A percentile compares a stretch with the other conserved stretches of the same genome.
phyloP scores from a whole-genome alignment of 345 rosid genomes.

The Eucalyptus cloeziana region DNA sequence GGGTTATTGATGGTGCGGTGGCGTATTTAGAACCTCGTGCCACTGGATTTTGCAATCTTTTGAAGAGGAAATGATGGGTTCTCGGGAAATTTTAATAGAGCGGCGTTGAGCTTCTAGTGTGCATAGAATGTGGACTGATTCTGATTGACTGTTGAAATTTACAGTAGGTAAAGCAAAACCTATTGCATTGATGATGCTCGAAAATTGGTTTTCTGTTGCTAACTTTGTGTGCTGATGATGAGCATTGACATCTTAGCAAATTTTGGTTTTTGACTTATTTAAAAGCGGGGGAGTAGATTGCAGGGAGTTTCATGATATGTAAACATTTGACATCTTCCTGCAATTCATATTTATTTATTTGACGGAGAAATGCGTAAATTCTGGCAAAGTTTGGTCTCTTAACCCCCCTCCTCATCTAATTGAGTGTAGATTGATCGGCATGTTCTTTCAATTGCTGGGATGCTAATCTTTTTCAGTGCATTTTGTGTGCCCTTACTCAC shows the following conservation, averaged over 20 bases:
- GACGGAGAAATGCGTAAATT: not conserved
- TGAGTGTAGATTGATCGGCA: not conserved
- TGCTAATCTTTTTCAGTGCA: not conserved
- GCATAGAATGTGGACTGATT: not conserved
- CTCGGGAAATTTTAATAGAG: not conserved
- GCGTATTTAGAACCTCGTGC: not conserved
- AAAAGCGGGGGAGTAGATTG: not conserved
- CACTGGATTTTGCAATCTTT: not conserved
- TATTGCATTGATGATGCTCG: not conserved
- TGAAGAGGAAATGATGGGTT: not conserved
- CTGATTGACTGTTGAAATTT: not conserved
- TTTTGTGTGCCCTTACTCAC: not conserved
- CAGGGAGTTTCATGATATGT: not conserved
- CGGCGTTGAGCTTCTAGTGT: not conserved
- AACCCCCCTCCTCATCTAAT: not conserved
- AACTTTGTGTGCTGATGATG: not conserved
- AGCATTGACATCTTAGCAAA: not conserved
- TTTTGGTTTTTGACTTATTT: not conserved
- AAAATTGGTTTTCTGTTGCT: not conserved
- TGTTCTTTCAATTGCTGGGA: not conserved
- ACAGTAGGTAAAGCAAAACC: not conserved
- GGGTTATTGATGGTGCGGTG: not conserved
- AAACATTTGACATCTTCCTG: not conserved
- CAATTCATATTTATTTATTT: not conserved
- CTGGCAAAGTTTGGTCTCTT: not conserved